A percentile compares a stretch with the other conserved stretches of the same genome.
phyloP scores from a whole-genome alignment of 176 grass and related monocot species.

The Cenchrus purpureus region DNA sequence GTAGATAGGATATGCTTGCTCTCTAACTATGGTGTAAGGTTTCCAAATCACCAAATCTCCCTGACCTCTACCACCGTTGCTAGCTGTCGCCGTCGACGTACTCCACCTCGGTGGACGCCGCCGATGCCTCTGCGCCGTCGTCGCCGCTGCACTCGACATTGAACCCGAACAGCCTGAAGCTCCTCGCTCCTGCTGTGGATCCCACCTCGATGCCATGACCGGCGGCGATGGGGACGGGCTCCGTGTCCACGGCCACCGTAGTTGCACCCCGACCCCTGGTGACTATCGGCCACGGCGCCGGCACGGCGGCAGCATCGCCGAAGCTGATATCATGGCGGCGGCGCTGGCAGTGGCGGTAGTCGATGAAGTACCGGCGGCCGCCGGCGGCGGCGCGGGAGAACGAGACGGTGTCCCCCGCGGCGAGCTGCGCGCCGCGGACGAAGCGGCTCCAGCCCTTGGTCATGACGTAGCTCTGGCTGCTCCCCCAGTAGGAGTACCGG shows the following conservation, averaged over 20 bases:
- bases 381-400: slow-evolving; percentile 47
- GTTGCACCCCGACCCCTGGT: not conserved
- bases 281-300: not conserved
- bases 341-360: slow-evolving; percentile 40
- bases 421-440: slow-evolving; percentile 60
- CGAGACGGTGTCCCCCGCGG: slow-evolving; percentile 63
- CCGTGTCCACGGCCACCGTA: slow-evolving; percentile 20
- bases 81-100: slow-evolving; percentile 5
- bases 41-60: slow-evolving; percentile 24
- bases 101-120: not conserved
- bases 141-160: slow-evolving; percentile 57
- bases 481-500: slow-evolving; percentile 82
- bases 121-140: not conserved
- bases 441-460: slow-evolving; percentile 88
- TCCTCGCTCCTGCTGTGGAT: slow-evolving; percentile 20
- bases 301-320: not conserved
- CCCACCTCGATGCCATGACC: not conserved
- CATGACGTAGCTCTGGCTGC: slow-evolving; percentile 88
- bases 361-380: slow-evolving; percentile 45
- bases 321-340: slow-evolving; percentile 36
- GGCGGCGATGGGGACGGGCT: not conserved
- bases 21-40: slow-evolving; percentile 29
- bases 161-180: slow-evolving; percentile 76
- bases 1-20: not conserved
- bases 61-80: not conserved